These are phyloP conservation scores for Hypoxylon sp. DNA, from an alignment of 2,329 filamentous ascomycete species.

Conservation along the genomic window DNA sequence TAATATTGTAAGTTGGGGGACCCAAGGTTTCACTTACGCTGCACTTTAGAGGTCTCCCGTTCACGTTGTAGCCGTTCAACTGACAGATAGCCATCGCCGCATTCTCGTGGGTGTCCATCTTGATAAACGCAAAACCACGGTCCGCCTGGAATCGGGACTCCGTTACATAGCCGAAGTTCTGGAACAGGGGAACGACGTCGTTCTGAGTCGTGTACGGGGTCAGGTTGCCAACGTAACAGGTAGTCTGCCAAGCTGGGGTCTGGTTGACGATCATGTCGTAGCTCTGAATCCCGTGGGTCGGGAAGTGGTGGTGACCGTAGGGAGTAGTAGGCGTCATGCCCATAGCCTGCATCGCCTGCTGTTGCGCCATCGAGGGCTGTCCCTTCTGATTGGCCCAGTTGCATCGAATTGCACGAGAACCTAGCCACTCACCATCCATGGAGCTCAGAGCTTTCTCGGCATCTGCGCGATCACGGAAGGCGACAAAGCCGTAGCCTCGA, in stretches of 20 bases:
- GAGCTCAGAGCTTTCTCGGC: slow-evolving; percentile 95
- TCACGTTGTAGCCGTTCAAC: slow-evolving; percentile 96
- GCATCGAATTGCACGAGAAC: slow-evolving; percentile 96
- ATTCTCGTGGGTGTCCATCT: slow-evolving; percentile 99
- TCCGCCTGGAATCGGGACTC: slow-evolving; percentile 98
- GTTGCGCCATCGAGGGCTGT: slow-evolving; percentile 98
- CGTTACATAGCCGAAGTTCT: slow-evolving; percentile 97
- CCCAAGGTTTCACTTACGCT: slow-evolving; percentile 77
- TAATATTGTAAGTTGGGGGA: slow-evolving; percentile 28
- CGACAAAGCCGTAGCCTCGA: slow-evolving; percentile 96
- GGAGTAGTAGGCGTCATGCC: slow-evolving; percentile 97
- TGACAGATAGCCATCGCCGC: slow-evolving; percentile 99
- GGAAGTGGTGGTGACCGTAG: slow-evolving; percentile 97
- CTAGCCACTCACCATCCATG: slow-evolving; percentile 99
- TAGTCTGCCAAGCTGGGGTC: slow-evolving; percentile 98
- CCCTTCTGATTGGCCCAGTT: slow-evolving; percentile 99
- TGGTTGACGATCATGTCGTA: slow-evolving; percentile 97
- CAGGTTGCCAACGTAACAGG: slow-evolving; percentile 96
- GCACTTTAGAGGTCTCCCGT: slow-evolving; percentile 96
- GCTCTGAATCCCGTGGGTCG: slow-evolving; percentile 93
- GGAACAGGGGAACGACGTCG: slow-evolving; percentile 96
- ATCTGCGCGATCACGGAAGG: slow-evolving; percentile 91
- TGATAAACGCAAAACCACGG: slow-evolving; percentile 97
- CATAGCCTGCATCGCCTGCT: slow-evolving; percentile 96
- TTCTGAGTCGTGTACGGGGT: slow-evolving; percentile 98